Evolutionary conservation across 768 basidiomycete species (phyloP), one percentile per base, ranked within the genome.

Genomic region (Dacryopinax primogenitus): DNA sequence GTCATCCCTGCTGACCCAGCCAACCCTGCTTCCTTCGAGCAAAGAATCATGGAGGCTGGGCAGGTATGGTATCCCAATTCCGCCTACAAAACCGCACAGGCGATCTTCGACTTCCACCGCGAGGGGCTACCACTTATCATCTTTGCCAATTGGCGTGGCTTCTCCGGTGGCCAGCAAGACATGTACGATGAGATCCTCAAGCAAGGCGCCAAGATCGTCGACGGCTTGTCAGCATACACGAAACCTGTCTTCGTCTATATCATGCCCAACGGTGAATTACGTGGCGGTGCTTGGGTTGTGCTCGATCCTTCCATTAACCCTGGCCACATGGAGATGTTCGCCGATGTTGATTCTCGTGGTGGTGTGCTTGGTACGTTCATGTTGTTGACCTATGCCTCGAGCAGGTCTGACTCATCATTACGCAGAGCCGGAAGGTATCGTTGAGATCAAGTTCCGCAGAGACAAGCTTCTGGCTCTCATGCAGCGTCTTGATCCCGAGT

Each of bases 31-130:
- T 98, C 95, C 6, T 91, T 94, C 74, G 96, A 99, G 75, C 94
- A 94, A 72, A 87, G 87, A 70, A 92, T 98, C 75, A 95, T 98
- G 87, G 94, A 98, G 74, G 96, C 96, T n/a, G 96, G 96, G 69
- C 92, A 95, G 76, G 96, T 98, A 28, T 99, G 96, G 96, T 98
- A 97, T 75, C 96, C 96, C 35, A 98, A 99, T 76, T 95, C 92
- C 3, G 94, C 96, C 4, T 94, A 96, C 81, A 99, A 99, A 82
- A 99, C 96, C 7, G 96, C 94, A 7, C 96, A 98, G 72, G 95
- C 96, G 16, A 98, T 98, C 79, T 93, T 93, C 76, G 96, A 99
- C 78, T 91, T 98, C 80, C 89, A 95, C 77, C 87, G 96, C 44
- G 96, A 99, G 77, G 92, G 90, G 26, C 80, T 99, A 15, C 96